Percentiles rank a stretch among this genome's conserved stretches.
These are phyloP conservation scores for Globisporangium irregulare DNA, from an alignment of 352 stramenopile species.

Conservation along the genomic window DNA sequence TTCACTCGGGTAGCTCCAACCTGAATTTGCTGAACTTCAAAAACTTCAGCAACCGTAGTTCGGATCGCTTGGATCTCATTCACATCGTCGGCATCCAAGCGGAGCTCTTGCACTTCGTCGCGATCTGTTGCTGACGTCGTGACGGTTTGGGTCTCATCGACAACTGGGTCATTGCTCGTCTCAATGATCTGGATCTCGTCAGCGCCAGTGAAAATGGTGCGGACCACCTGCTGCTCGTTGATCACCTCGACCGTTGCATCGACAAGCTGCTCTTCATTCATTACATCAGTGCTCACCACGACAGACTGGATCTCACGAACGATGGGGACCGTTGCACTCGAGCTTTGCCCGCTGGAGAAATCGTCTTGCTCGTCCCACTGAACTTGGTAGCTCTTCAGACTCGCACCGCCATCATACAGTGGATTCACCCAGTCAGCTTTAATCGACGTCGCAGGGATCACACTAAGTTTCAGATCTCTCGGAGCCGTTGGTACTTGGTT, in stretches of 20 bases:
- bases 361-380: constrained; percentile 83
- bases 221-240: constrained; percentile 96
- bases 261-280: constrained; percentile 93
- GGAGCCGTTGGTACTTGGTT: constrained; percentile 67
- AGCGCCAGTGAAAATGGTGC: constrained; percentile 76
- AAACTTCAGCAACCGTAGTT: constrained; percentile 60
- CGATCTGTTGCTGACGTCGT: constrained; percentile 90
- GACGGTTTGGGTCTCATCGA: constrained; percentile 91
- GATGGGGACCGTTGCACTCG: constrained; percentile 73
- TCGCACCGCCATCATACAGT: constrained; percentile 89
- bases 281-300: constrained; percentile 68
- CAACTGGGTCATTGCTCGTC: constrained; percentile 60
- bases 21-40: constrained; percentile 88
- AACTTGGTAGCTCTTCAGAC: constrained; percentile 66
- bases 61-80: constrained; percentile 92
- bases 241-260: constrained; percentile 91
- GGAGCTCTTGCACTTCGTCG: constrained; percentile 90
- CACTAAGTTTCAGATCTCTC: constrained; percentile 46
- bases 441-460: constrained; percentile 71
- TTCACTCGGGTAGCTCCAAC: constrained; percentile 61
- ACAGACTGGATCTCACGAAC: constrained; percentile 91
- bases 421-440: constrained; percentile 87
- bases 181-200: constrained; percentile 89
- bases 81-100: constrained; percentile 78
- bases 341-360: constrained; percentile 69